Percentiles rank a stretch among this genome's conserved stretches.
phyloP scores from a whole-genome alignment of 2,329 filamentous ascomycete species.

The Blastomyces emzantsi region DNA sequence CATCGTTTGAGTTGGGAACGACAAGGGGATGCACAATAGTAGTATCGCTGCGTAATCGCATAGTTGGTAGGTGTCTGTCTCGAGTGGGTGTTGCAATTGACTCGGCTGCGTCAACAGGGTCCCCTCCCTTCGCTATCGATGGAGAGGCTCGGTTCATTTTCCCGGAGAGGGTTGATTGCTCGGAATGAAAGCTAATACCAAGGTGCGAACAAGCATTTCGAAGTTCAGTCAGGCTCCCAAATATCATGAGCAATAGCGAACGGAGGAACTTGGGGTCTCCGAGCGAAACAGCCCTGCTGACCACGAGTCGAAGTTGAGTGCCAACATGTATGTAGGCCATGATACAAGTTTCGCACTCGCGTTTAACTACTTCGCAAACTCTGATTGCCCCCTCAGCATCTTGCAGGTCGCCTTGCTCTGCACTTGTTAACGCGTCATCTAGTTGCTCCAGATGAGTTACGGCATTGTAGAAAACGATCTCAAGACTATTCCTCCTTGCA shows the following conservation, averaged over 20 bases:
- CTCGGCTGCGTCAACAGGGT: constrained; percentile 24
- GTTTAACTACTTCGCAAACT: constrained; percentile 35
- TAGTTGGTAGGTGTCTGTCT: constrained; percentile 35
- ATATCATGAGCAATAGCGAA: constrained; percentile 50
- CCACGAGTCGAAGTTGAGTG: constrained; percentile 41
- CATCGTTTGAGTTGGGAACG: constrained; percentile 22
- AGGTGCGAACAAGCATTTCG: constrained; percentile 50
- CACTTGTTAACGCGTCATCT: constrained; percentile 45
- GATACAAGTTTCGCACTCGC: constrained; percentile 43
- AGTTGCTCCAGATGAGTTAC: constrained; percentile 49
- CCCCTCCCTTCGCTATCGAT: constrained; percentile 25
- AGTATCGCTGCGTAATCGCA: constrained; percentile 44
- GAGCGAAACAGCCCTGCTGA: constrained; percentile 45
- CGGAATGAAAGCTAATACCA: constrained; percentile 27
- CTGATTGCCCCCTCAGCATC: constrained; percentile 40
- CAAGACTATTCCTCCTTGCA: constrained; percentile 42
- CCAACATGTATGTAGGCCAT: constrained; percentile 43
- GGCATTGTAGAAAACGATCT: constrained; percentile 49
- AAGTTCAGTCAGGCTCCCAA: constrained; percentile 50
- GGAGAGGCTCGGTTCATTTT: constrained; percentile 12
- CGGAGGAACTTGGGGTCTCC: constrained; percentile 50
- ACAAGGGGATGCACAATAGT: constrained; percentile 40
- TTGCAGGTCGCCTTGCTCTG: constrained; percentile 41
- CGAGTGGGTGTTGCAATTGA: constrained; percentile 39
- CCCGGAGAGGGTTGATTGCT: constrained; percentile 20